phyloP scores from a whole-genome alignment of 1,139 yeast species.

The Scheffersomyces parashehatae region DNA sequence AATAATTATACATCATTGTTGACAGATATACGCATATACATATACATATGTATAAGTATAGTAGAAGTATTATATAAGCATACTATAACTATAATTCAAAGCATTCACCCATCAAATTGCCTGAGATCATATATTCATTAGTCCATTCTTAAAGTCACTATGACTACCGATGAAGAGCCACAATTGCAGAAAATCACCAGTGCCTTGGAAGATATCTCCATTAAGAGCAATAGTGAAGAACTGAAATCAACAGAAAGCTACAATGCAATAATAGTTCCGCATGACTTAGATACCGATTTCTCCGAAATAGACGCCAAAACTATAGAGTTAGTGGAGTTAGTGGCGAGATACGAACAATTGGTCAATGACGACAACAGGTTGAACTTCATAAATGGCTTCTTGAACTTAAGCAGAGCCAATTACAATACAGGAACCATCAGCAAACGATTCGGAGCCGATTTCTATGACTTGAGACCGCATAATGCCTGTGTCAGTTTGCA shows the following conservation, averaged over 20 bases:
- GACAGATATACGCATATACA: too few relatives aligned
- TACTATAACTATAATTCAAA: too few relatives aligned
- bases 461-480: slow-evolving; percentile 34
- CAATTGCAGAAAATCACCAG: slow-evolving; percentile 11
- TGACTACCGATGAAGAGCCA: slow-evolving; percentile 1
- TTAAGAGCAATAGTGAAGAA: slow-evolving; percentile 1
- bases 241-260: not conserved
- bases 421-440: slow-evolving; percentile 21
- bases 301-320: slow-evolving; percentile 19
- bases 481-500: slow-evolving; percentile 21
- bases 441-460: slow-evolving; percentile 16
- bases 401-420: slow-evolving; percentile 43
- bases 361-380: slow-evolving; percentile 19
- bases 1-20: too few relatives aligned
- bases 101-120: too few relatives aligned
- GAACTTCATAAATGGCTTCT: slow-evolving; percentile 31
- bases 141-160: too few relatives aligned
- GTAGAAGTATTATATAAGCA: too few relatives aligned
- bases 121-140: too few relatives aligned
- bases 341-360: slow-evolving; percentile 31
- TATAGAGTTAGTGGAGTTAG: slow-evolving; percentile 22
- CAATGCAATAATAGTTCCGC: not conserved
- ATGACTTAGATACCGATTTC: slow-evolving; percentile 1
- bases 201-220: slow-evolving; percentile 15
- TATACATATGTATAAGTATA: too few relatives aligned